phyloP scores from a whole-genome alignment of 2,329 filamentous ascomycete genomes.

The Arachnomyces sp. region DNA sequence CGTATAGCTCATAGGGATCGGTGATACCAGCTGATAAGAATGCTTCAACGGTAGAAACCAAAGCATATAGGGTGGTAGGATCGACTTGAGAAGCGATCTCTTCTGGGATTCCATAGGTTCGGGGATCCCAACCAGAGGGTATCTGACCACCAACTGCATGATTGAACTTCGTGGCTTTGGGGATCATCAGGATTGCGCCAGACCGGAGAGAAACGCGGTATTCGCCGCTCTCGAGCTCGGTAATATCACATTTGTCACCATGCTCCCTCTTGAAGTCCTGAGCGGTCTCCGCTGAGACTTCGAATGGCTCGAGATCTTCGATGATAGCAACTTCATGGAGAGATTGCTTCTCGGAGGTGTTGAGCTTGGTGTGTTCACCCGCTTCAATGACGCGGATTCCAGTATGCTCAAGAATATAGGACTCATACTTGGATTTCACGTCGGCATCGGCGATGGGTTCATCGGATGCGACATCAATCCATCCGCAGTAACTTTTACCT shows the following conservation, averaged over 20 bases:
- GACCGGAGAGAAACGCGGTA: constrained; percentile 19
- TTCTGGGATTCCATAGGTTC: constrained; percentile 27
- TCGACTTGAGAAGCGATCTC: constrained; percentile 31
- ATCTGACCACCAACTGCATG: constrained; percentile 27
- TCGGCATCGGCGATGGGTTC: constrained; percentile 1
- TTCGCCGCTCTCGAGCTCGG: constrained; percentile 13
- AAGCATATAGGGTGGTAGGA: constrained; percentile 25
- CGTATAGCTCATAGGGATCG: constrained; percentile 23
- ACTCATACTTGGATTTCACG: constrained; percentile 4
- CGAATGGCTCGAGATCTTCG: constrained; percentile 27
- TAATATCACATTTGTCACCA: constrained; percentile 23
- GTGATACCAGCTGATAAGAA: constrained; percentile 27
- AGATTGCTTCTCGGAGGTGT: constrained; percentile 20
- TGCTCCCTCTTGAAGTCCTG: constrained; percentile 24
- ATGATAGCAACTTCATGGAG: constrained; percentile 28
- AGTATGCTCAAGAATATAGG: constrained; percentile 23
- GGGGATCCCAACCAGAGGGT: constrained; percentile 28
- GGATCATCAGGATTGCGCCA: constrained; percentile 25
- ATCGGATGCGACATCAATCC: constrained; percentile 4
- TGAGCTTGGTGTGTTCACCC: constrained; percentile 14
- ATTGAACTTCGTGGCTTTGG: constrained; percentile 22
- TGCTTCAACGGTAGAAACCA: constrained; percentile 26
- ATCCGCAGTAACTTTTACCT: constrained; percentile 43
- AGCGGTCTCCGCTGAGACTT: constrained; percentile 22
- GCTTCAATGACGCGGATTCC: constrained; percentile 28